Conservation (phyloP, 129 eudicot genomes). For the Flaveria robusta region DNA sequence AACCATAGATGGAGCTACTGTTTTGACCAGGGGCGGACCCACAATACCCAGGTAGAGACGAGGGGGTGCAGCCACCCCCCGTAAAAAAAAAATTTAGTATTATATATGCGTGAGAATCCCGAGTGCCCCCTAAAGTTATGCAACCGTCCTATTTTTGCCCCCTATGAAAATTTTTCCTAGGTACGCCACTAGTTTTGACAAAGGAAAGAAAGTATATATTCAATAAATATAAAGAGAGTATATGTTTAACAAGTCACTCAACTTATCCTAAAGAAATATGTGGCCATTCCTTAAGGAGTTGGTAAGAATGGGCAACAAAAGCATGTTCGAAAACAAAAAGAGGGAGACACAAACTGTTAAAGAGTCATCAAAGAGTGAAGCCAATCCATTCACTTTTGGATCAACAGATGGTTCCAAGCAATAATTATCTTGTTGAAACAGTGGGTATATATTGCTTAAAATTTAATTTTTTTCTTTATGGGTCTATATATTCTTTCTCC, state of each 20-base stretch:
- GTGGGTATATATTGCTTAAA: slow-evolving; percentile 39
- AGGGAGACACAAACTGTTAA: slow-evolving; percentile 42
- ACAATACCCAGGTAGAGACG: no score
- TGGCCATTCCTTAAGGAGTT: slow-evolving; percentile 31
- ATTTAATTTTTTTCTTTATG: slow-evolving; percentile 40
- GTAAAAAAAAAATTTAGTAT: no score
- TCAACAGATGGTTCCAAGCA: slow-evolving; percentile 41
- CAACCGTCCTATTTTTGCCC: no score
- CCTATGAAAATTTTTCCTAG: no score
- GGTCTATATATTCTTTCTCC: slow-evolving; percentile 35
- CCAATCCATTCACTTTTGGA: slow-evolving; percentile 39
- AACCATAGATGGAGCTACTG: no score
- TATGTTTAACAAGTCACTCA: background rate
- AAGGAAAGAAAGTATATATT: no score
- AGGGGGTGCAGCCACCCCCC: no score
- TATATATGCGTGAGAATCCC: no score
- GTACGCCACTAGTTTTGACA: no score
- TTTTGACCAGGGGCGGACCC: no score
- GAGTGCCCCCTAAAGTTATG: no score
- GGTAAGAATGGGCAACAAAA: slow-evolving; percentile 35
- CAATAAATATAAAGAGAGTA: no score
- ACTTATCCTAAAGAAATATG: slow-evolving; percentile 15
- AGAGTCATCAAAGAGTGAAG: slow-evolving; percentile 35
- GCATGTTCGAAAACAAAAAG: slow-evolving; percentile 44
- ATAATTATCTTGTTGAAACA: slow-evolving; percentile 36